phyloP scores from a whole-genome alignment of 495 filamentous ascomycete species.

The Hypomontagnella submonticulosa region DNA sequence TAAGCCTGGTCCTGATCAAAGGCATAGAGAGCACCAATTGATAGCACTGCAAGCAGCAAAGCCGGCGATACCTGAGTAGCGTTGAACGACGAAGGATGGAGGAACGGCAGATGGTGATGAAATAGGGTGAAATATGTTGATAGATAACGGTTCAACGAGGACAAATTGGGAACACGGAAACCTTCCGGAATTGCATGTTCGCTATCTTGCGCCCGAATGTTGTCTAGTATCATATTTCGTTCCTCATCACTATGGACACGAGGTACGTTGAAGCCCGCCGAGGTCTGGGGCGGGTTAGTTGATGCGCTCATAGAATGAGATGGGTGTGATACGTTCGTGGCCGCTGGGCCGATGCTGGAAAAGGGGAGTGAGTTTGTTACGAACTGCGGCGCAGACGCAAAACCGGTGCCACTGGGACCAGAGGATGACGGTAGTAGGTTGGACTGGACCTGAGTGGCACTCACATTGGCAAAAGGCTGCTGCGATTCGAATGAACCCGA shows the following conservation, averaged over 20 bases:
- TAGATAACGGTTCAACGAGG: slow-evolving; percentile 86
- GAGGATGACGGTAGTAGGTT: slow-evolving; percentile 73
- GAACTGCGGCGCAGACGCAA: slow-evolving; percentile 71
- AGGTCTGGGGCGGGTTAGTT: slow-evolving; percentile 61
- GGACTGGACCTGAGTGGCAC: slow-evolving; percentile 64
- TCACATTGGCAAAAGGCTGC: slow-evolving; percentile 65
- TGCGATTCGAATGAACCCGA: slow-evolving; percentile 75
- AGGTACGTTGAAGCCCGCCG: slow-evolving; percentile 73
- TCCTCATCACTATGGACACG: slow-evolving; percentile 81
- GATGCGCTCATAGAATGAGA: slow-evolving; percentile 57
- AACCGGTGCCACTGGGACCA: slow-evolving; percentile 70
- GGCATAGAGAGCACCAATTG: slow-evolving; percentile 94
- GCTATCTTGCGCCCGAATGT: slow-evolving; percentile 80
- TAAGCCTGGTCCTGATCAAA: slow-evolving; percentile 97
- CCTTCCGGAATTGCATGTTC: slow-evolving; percentile 86
- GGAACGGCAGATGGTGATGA: slow-evolving; percentile 95
- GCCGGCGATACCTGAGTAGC: slow-evolving; percentile 81
- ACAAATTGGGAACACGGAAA: slow-evolving; percentile 84
- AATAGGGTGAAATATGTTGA: slow-evolving; percentile 97
- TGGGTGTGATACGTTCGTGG: slow-evolving; percentile 76
- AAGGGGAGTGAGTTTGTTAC: slow-evolving; percentile 74
- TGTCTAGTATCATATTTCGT: slow-evolving; percentile 82
- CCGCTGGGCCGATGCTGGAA: slow-evolving; percentile 70
- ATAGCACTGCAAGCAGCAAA: slow-evolving; percentile 88
- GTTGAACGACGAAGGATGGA: slow-evolving; percentile 92